Conservation (phyloP, 2,329 filamentous ascomycete species). For the Cercospora brassicicola region DNA sequence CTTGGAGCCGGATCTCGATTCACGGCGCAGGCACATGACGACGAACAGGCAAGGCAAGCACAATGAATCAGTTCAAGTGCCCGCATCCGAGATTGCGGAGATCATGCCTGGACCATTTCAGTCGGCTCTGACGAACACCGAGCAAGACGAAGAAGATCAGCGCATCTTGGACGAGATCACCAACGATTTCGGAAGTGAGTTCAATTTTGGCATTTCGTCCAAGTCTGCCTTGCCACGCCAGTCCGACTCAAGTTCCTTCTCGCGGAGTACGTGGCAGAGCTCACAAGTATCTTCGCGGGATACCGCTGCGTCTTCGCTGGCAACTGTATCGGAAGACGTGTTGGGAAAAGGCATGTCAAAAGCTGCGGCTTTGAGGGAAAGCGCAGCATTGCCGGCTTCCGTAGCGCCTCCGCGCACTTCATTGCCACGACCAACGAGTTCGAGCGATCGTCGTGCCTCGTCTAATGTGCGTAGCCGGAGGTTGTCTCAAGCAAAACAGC, state of each 20-base stretch:
- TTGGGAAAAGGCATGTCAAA: conserved; percentile 42
- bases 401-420: conserved; percentile 30
- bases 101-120: conserved; percentile 23
- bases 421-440: conserved; percentile 29
- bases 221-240: conserved; percentile 72
- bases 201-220: conserved; percentile 68
- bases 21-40: conserved; percentile 40
- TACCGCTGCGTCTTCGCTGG: conserved; percentile 66
- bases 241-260: conserved; percentile 77
- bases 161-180: conserved; percentile 79
- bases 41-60: conserved; percentile 23
- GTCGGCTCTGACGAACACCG: conserved; percentile 14
- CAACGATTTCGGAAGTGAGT: conserved; percentile 73
- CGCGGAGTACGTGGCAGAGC: conserved; percentile 77
- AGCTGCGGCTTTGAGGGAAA: conserved; percentile 25
- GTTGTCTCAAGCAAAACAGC: conserved; percentile 75
- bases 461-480: conserved; percentile 61
- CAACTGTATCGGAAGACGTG: conserved; percentile 68
- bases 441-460: conserved; percentile 19
- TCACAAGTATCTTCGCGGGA: conserved; percentile 61
- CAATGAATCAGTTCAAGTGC: conserved; percentile 27
- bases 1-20: conserved; percentile 68
- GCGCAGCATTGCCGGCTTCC: conserved; percentile 36
- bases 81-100: conserved; percentile 30
- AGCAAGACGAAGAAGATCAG: conserved; percentile 49